phyloP scores from a whole-genome alignment of 345 rosid genomes.

The Populus deltoides region DNA sequence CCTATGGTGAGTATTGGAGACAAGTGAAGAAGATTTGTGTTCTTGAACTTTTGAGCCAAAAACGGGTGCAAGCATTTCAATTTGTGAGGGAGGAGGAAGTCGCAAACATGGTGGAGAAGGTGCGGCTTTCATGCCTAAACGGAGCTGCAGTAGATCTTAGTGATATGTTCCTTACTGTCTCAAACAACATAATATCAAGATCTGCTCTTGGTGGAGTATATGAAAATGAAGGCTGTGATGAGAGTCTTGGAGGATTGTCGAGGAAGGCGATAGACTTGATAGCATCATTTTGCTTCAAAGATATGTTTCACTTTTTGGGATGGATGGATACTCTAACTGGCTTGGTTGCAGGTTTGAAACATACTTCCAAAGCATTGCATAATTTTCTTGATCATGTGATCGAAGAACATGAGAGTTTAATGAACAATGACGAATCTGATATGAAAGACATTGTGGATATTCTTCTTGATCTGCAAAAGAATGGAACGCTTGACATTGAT shows the following conservation, averaged over 20 bases:
- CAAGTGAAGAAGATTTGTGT: conserved; percentile 20
- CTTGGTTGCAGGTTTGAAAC: neutral
- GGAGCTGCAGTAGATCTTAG: conserved; percentile 13
- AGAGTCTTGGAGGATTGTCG: conserved; percentile 7
- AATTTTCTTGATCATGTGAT: conserved; percentile 13
- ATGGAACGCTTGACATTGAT: neutral
- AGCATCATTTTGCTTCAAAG: conserved; percentile 1
- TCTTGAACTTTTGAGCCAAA: conserved; percentile 15
- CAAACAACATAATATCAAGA: conserved; percentile 9
- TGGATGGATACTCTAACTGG: conserved; percentile 10
- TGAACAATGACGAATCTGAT: neutral
- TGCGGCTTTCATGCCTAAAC: neutral
- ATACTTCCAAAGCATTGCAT: neutral
- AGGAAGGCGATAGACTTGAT: conserved; percentile 1
- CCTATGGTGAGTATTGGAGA: conserved; percentile 33
- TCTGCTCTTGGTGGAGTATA: conserved; percentile 11
- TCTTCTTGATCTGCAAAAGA: conserved; percentile 11
- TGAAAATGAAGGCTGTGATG: neutral
- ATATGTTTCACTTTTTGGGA: conserved; percentile 13
- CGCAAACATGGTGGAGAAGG: conserved; percentile 5
- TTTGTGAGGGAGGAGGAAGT: conserved; percentile 6
- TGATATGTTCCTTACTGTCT: conserved; percentile 6
- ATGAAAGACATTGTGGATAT: conserved; percentile 13
- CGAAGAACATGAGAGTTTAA: neutral
- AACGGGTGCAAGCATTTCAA: conserved; percentile 8